Conservation (phyloP, 257 asterid species). For the Phtheirospermum japonicum region DNA sequence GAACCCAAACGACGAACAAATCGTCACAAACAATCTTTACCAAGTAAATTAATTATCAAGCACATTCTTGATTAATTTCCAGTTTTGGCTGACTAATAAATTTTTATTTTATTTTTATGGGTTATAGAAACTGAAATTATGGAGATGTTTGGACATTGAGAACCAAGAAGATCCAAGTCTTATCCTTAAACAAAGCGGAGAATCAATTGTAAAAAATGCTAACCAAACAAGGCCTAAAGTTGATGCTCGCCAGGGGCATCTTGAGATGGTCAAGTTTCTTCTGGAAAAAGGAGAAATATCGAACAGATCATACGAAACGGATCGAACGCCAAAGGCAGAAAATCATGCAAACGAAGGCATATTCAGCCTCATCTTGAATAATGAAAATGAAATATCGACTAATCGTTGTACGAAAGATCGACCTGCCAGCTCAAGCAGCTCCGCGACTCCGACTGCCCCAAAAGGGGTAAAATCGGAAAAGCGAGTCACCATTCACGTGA, state of each 20-base stretch:
- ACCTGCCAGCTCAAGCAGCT: conserved; percentile 25
- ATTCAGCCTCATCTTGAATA: conserved; percentile 26
- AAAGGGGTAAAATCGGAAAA: conserved; percentile 32
- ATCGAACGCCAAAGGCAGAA: conserved; percentile 26
- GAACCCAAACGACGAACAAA: conserved; percentile 38
- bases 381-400: conserved; percentile 21
- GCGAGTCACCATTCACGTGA: conserved; percentile 72
- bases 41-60: conserved; percentile 25
- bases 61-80: background rate
- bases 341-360: conserved; percentile 32
- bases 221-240: conserved; percentile 21
- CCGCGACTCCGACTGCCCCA: conserved; percentile 15
- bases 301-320: conserved; percentile 25
- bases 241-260: conserved; percentile 36
- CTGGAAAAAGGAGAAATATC: conserved; percentile 33
- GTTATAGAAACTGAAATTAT: conserved; percentile 45
- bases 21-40: conserved; percentile 40
- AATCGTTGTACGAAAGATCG: conserved; percentile 13
- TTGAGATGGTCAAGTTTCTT: conserved; percentile 37
- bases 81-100: no score
- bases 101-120: conserved; percentile 5
- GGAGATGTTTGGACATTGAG: conserved; percentile 36
- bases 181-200: background rate
- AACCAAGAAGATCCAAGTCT: conserved; percentile 35
- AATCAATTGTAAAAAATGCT: conserved; percentile 18